phyloP scores from a whole-genome alignment of 352 stramenopile species.

The Blastocystis sp. region DNA sequence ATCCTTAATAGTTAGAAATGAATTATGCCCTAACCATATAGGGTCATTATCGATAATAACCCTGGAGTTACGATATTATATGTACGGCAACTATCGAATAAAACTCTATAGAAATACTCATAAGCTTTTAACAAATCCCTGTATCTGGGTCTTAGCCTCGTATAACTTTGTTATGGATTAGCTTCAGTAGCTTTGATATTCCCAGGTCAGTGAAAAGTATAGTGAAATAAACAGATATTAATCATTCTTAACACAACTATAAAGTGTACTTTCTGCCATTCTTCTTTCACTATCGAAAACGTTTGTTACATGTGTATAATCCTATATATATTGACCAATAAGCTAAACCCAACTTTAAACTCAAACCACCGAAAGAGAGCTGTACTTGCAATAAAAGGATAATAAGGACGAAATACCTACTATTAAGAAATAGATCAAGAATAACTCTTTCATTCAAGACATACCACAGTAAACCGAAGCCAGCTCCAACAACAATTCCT shows the following conservation, averaged over 20 bases:
- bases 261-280: not conserved
- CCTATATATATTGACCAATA: not conserved
- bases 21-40: not conserved
- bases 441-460: not conserved
- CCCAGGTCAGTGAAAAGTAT: too few relatives aligned
- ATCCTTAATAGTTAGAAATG: slow-evolving; percentile 5
- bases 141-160: too few relatives aligned
- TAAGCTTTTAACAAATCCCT: too few relatives aligned
- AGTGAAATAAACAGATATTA: not conserved
- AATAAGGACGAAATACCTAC: slow-evolving; percentile 8
- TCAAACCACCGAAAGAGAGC: slow-evolving; percentile 29
- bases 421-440: not conserved
- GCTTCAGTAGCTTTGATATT: too few relatives aligned
- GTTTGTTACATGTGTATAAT: not conserved
- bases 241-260: not conserved
- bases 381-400: not conserved
- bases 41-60: not conserved
- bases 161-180: too few relatives aligned
- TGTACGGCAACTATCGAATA: not conserved
- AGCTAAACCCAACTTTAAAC: not conserved
- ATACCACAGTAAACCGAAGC: slow-evolving; percentile 18
- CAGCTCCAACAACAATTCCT: not conserved
- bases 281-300: not conserved
- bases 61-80: not conserved
- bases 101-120: too few relatives aligned